Conservation (phyloP, 805 yeast species). For the Kodamaea restingae region DNA sequence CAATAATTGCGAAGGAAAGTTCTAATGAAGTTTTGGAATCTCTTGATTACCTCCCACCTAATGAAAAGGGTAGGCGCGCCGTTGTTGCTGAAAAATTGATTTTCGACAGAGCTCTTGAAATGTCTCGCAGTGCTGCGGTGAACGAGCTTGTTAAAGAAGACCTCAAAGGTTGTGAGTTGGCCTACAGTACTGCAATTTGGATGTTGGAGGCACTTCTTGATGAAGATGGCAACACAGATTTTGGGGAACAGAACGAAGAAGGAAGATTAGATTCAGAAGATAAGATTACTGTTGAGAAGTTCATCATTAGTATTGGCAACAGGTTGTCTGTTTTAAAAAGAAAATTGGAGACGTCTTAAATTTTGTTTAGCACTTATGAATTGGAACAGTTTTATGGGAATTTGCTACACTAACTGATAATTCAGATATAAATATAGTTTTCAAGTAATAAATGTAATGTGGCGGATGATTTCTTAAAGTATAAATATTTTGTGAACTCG, state of each 20-base stretch:
- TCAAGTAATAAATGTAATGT: too few relatives aligned
- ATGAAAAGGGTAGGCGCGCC: constrained; percentile 7
- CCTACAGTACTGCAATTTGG: constrained; percentile 92
- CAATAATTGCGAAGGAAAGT: constrained; percentile 23
- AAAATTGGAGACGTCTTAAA: constrained; percentile 37
- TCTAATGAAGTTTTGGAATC: constrained; percentile 2
- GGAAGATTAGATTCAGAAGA: constrained; percentile 68
- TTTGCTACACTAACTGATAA: too few relatives aligned
- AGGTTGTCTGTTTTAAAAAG: constrained; percentile 67
- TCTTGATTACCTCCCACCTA: constrained; percentile 7
- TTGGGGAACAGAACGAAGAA: constrained; percentile 15
- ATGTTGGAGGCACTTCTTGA: constrained; percentile 87
- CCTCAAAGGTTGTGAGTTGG: constrained; percentile 72
- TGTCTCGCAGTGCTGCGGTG: constrained; percentile 87
- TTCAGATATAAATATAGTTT: too few relatives aligned
- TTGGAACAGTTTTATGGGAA: constrained; percentile 1
- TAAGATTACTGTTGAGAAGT: constrained; percentile 67
- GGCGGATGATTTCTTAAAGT: too few relatives aligned
- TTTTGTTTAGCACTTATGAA: too few relatives aligned
- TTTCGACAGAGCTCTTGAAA: constrained; percentile 91
- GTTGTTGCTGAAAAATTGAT: constrained; percentile 78
- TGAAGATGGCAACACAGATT: constrained; percentile 20
- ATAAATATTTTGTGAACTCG: too few relatives aligned
- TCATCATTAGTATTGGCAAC: constrained; percentile 77
- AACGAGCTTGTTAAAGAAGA: constrained; percentile 77